Evolutionary conservation across 306 rosid genomes (phyloP).

Genomic region (Parietaria judaica): DNA sequence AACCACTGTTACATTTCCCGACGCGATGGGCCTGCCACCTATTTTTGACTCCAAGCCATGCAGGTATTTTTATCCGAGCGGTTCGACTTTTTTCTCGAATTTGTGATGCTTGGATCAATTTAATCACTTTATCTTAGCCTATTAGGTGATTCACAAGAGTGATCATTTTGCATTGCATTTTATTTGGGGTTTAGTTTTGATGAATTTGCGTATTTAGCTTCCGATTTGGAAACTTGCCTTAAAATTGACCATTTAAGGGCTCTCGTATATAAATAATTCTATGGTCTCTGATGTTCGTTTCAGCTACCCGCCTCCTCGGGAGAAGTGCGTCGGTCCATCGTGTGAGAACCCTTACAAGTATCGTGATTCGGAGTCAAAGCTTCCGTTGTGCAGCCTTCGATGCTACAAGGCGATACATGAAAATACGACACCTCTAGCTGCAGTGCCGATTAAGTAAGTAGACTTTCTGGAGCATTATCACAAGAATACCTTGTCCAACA

Average conservation of each 20-base stretch:
- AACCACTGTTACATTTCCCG: slow-evolving; percentile 58
- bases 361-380: slow-evolving; percentile 74
- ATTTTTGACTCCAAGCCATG: slow-evolving; percentile 39
- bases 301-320: slow-evolving; percentile 91
- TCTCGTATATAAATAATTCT: background rate
- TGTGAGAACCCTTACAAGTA: slow-evolving; percentile 77
- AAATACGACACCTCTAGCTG: slow-evolving; percentile 4
- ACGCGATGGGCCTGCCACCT: slow-evolving; percentile 71
- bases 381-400: slow-evolving; percentile 86
- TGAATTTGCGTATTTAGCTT: no score
- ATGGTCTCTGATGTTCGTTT: slow-evolving; percentile 7
- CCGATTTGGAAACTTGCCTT: no score
- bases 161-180: no score
- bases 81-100: no score
- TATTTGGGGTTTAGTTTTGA: no score
- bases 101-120: no score
- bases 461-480: no score
- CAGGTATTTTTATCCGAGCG: slow-evolving; percentile 22
- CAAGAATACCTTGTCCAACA: no score
- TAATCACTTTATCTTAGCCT: no score
- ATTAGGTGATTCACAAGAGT: no score
- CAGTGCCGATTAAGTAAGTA: no score
- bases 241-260: no score
- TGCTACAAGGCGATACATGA: slow-evolving; percentile 72
- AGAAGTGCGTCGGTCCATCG: slow-evolving; percentile 75